phyloP scores from a whole-genome alignment of 129 eudicot genomes.

The Saposhnikovia divaricata region DNA sequence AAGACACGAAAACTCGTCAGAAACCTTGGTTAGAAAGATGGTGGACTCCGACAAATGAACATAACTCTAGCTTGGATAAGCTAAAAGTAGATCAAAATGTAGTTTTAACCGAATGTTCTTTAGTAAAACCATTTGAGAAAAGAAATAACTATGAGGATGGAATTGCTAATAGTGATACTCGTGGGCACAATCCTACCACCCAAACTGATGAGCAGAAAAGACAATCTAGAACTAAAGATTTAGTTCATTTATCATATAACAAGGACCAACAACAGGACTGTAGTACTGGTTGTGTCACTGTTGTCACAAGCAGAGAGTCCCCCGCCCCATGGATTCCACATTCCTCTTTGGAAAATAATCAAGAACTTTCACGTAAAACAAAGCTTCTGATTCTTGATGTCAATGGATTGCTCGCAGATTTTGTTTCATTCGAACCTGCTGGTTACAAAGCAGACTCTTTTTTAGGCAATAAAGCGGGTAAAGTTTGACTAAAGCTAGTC shows the following conservation, averaged over 20 bases:
- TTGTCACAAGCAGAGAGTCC: conserved; percentile 9
- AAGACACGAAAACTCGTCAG: not conserved
- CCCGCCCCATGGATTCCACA: not conserved
- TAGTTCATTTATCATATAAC: conserved; percentile 5
- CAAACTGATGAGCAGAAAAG: not conserved
- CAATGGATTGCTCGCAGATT: conserved; percentile 74
- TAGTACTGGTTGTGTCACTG: conserved; percentile 5
- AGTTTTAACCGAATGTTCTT: not conserved
- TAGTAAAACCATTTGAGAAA: not conserved
- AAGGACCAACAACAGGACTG: conserved; percentile 8
- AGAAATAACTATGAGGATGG: not conserved
- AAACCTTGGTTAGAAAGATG: not conserved
- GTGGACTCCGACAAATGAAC: not conserved
- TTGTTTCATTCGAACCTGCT: conserved; percentile 36
- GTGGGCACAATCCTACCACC: not conserved
- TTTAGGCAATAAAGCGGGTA: conserved; percentile 60
- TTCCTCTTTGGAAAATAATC: conserved; percentile 14
- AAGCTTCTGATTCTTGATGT: conserved; percentile 94
- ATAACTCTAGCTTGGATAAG: conserved; percentile 1
- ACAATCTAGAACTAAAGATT: conserved; percentile 16
- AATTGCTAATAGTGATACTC: conserved; percentile 4
- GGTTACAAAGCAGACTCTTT: conserved; percentile 30
- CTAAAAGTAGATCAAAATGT: not conserved
- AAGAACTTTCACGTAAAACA: conserved; percentile 17
- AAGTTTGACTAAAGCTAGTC: not conserved